Conservation (phyloP, 208 protist species). For the Sergeia podlipaevii region DNA sequence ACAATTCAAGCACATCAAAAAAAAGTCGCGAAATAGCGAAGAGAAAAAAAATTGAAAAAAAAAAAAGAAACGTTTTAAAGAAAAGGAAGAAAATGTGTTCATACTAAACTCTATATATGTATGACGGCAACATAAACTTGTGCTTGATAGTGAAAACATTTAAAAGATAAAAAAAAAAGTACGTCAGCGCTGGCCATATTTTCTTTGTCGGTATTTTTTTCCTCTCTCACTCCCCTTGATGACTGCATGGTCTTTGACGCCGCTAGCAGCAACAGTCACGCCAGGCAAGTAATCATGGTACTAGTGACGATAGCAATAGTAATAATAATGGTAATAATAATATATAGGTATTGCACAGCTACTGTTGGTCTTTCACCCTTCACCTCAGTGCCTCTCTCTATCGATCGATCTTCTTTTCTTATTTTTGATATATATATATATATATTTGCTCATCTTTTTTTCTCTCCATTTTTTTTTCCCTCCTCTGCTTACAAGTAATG, state of each 20-base stretch:
- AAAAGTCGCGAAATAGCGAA: slow-evolving; percentile 2
- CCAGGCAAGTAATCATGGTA: too few relatives aligned
- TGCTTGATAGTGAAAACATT: background rate
- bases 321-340: background rate
- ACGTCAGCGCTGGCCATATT: too few relatives aligned
- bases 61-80: slow-evolving; percentile 3
- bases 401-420: slow-evolving; percentile 2
- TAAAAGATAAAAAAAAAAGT: background rate
- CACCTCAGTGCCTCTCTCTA: too few relatives aligned
- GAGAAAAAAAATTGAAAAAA: background rate
- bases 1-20: background rate
- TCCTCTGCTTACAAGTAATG: slow-evolving; percentile 38
- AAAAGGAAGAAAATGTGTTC: slow-evolving; percentile 5
- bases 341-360: background rate
- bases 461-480: slow-evolving; percentile 7
- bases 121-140: background rate
- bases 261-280: too few relatives aligned
- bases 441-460: slow-evolving; percentile 7
- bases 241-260: too few relatives aligned
- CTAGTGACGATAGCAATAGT: slow-evolving; percentile 3
- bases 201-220: too few relatives aligned
- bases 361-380: background rate
- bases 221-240: too few relatives aligned
- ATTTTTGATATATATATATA: background rate
- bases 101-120: too few relatives aligned